These are phyloP conservation scores for Eragrostis tef DNA, from an alignment of 202 grass and related monocot species.

Conservation along the genomic window DNA sequence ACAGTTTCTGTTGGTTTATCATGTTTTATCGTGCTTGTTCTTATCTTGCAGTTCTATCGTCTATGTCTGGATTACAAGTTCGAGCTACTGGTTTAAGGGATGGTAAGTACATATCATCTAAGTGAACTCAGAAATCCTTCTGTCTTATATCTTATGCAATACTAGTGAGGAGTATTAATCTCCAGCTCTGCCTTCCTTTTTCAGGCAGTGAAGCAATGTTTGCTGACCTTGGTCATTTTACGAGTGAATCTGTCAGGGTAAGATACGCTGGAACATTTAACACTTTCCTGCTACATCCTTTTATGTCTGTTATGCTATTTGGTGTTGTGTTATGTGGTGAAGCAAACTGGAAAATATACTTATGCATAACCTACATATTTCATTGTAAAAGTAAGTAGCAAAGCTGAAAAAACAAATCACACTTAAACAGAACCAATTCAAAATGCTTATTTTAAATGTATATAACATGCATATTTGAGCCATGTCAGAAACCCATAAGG, in stretches of 20 bases:
- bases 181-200: slow-evolving; percentile 27
- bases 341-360: slow-evolving; percentile 21
- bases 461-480: slow-evolving; percentile 35
- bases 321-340: slow-evolving; percentile 36
- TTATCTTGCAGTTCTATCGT: slow-evolving; percentile 73
- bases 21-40: slow-evolving; percentile 21
- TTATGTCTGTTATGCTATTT: slow-evolving; percentile 33
- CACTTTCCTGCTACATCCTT: neutral
- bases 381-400: slow-evolving; percentile 16
- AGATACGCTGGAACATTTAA: slow-evolving; percentile 9
- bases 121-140: slow-evolving; percentile 37
- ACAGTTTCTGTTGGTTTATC: slow-evolving; percentile 35
- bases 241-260: slow-evolving; percentile 87
- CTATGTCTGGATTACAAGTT: slow-evolving; percentile 90
- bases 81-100: slow-evolving; percentile 64
- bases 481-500: slow-evolving; percentile 1
- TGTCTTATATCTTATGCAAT: neutral
- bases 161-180: slow-evolving; percentile 25
- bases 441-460: slow-evolving; percentile 30
- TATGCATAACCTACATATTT: neutral
- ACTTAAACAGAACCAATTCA: slow-evolving; percentile 16
- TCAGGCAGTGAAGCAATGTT: slow-evolving; percentile 97
- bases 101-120: slow-evolving; percentile 60
- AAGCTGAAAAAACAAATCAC: slow-evolving; percentile 17
- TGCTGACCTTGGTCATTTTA: slow-evolving; percentile 96